These are phyloP conservation scores for Candida tunisiensis DNA, from an alignment of 1,139 yeast species.

Conservation along the genomic window DNA sequence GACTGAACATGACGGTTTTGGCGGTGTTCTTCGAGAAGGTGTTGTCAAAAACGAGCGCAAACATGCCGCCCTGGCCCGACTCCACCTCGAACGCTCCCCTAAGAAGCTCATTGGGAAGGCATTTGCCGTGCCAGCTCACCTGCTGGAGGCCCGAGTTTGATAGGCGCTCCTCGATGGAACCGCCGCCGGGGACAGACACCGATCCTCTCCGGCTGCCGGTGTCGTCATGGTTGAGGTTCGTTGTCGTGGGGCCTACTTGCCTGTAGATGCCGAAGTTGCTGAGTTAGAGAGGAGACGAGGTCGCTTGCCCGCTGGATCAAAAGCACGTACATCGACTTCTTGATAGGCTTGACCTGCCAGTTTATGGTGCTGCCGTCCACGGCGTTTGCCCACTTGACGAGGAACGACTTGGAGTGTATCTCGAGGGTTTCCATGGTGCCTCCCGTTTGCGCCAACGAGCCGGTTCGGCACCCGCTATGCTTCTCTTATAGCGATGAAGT, in stretches of 20 bases:
- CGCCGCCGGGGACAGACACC: constrained; percentile 1
- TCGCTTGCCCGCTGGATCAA: constrained; percentile 6
- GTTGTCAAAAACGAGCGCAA: constrained; percentile 85
- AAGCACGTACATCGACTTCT: constrained; percentile 46
- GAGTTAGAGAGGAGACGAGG: constrained; percentile 1
- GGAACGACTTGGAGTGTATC: constrained; percentile 74
- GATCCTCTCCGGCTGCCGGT: background rate
- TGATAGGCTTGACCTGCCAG: constrained; percentile 75
- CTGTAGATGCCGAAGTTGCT: constrained; percentile 39
- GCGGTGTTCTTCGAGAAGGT: constrained; percentile 76
- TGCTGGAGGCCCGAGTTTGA: constrained; percentile 17
- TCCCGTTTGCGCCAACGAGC: background rate
- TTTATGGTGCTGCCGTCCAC: constrained; percentile 48
- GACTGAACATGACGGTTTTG: constrained; percentile 52
- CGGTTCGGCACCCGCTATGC: no score
- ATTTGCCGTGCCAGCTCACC: constrained; percentile 18
- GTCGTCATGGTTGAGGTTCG: background rate
- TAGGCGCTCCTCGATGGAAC: constrained; percentile 15
- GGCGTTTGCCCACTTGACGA: constrained; percentile 80
- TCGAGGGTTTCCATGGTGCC: constrained; percentile 64
- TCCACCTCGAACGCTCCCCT: constrained; percentile 45
- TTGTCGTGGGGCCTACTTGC: constrained; percentile 2
- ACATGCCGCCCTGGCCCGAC: constrained; percentile 34
- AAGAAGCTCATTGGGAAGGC: constrained; percentile 17
- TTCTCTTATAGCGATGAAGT: no score